Base-by-base conservation (phyloP, 2,329 filamentous ascomycete genomes). In the Xylariaceae sp. region DNA sequence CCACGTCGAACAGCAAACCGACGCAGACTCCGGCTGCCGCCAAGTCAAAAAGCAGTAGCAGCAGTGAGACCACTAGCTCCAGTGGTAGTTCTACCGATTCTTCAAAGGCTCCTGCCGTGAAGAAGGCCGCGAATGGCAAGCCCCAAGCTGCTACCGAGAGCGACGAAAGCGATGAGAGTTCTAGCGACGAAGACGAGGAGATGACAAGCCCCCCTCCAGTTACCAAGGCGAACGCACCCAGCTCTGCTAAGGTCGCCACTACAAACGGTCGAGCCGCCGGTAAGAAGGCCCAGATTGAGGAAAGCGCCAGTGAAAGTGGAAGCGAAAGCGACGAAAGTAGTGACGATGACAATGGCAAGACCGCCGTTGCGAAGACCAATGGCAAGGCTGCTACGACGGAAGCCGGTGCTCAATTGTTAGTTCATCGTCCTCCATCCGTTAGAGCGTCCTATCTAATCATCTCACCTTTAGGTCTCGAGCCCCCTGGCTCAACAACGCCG, bases 401-500 rank as follows among this genome's bases (percentile, higher is more conserved):
- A 10, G 59, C 68, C 4, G 56, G 49, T 23, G 61, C 64, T 11
- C 60, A 69, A 58, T 18, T 65, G 68, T 72, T 62, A 65, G 68
- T 66, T 57, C 1, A 30, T 34, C 2, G 3, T 10, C 17, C 23
- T n/a, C 15, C 35, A 5, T 18, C 10, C n/a, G 13, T 11, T 47
- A 30, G 4, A 5, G 1, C 1, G 47, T 34, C 41, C 5, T 15
- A 8, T 57, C 60, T 64, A 37, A 62, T 35, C 23, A 48, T 54
- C 2, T 23, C 34, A n/a, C 13, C 2, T 57, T 53, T 55, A 74
- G 69, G 52, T 61, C 64, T 34, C 63, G 61, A 52, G 64, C 74
- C 74, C 57, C 66, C 70, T 71, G 77, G 79, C 51, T 82, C 39
- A 73, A 82, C 41, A 75, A 75, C 10, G 82, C 79, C 4, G 78